These are phyloP conservation scores for Exophiala oligosperma DNA, from an alignment of 2,329 filamentous ascomycete genomes.

Conservation along the genomic window DNA sequence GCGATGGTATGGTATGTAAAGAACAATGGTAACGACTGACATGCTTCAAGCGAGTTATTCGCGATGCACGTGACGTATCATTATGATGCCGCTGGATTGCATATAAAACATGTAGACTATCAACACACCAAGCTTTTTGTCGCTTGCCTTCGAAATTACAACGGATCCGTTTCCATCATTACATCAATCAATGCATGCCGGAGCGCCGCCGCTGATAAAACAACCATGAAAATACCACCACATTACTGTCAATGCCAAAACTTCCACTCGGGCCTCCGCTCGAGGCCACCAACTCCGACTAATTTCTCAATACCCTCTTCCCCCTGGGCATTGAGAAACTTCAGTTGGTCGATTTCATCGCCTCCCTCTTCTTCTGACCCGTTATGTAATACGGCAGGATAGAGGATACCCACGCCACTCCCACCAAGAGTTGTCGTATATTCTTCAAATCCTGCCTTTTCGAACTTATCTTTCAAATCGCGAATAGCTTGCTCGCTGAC, in stretches of 20 bases:
- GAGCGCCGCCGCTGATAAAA: conserved; percentile 22
- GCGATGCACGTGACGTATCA: background rate
- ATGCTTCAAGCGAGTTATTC: background rate
- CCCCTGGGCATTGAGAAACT: conserved; percentile 79
- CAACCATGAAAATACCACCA: conserved; percentile 8
- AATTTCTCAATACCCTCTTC: conserved; percentile 82
- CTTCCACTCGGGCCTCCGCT: conserved; percentile 78
- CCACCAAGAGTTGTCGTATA: conserved; percentile 90
- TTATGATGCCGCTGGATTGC: background rate
- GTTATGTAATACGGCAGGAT: conserved; percentile 87
- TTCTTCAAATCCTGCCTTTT: conserved; percentile 72
- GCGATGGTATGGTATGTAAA: conserved; percentile 15
- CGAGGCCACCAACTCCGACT: conserved; percentile 73
- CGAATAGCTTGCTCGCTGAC: conserved; percentile 57
- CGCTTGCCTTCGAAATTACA: background rate
- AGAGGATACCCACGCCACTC: conserved; percentile 90
- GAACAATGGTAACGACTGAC: conserved; percentile 18
- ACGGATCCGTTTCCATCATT: background rate
- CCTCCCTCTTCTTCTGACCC: conserved; percentile 78
- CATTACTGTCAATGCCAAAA: conserved; percentile 63
- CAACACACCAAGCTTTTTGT: conserved; percentile 12
- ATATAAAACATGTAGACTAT: background rate
- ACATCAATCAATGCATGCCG: conserved; percentile 8
- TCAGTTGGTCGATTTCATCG: conserved; percentile 89
- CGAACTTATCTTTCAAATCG: conserved; percentile 65